Percentiles rank a stretch among this genome's conserved stretches.
Conservation (phyloP, 23 red algal species). For the Pyropia haitanensis region DNA sequence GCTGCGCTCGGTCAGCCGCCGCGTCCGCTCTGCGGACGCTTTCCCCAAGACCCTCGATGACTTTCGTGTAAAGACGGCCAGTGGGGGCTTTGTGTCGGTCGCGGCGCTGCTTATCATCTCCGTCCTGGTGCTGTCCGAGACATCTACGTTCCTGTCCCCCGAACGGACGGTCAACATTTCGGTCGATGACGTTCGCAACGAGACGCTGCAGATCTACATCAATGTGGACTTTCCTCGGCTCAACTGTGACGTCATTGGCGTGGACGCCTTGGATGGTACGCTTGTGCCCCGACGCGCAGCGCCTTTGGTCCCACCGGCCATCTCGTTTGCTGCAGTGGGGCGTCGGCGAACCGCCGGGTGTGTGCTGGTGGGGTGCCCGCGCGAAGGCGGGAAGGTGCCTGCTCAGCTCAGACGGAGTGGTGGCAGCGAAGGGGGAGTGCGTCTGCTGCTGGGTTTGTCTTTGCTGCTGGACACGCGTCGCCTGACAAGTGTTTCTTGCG, state of each 20-base stretch:
- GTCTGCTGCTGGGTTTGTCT: no score
- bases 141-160: constrained; percentile 35
- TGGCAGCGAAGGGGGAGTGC: no score
- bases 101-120: constrained; percentile 49
- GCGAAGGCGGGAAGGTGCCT: neutral
- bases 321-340: neutral
- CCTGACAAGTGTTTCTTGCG: no score
- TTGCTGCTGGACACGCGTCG: no score
- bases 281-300: no score
- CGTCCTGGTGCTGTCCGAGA: constrained; percentile 66
- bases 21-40: constrained; percentile 62
- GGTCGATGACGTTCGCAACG: constrained; percentile 55
- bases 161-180: constrained; percentile 33
- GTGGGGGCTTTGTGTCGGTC: constrained; percentile 65
- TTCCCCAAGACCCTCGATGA: constrained; percentile 91
- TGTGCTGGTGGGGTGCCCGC: no score
- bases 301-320: neutral
- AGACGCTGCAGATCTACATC: constrained; percentile 52
- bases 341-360: no score
- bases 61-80: constrained; percentile 55
- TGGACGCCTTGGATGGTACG: constrained; percentile 68
- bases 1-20: neutral
- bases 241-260: constrained; percentile 72
- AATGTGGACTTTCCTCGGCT: constrained; percentile 73
- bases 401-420: neutral